phyloP scores from a whole-genome alignment of 805 yeast species.

The Wickerhamomyces chambardii region DNA sequence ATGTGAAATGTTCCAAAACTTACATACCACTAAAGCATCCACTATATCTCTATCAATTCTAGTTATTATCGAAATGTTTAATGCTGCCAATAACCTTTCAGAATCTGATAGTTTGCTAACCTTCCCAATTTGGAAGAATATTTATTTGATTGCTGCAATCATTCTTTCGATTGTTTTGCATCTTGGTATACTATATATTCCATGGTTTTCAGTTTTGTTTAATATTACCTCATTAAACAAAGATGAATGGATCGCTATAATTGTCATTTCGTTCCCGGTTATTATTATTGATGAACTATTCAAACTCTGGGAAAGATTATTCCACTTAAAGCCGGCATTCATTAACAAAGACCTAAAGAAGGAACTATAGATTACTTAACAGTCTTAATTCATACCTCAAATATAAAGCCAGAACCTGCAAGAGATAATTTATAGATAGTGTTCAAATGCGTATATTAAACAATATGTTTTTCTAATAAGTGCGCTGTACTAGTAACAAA shows the following conservation, averaged over 20 bases:
- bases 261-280: conserved; percentile 25
- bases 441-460: too few relatives aligned
- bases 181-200: conserved; percentile 22
- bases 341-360: too few relatives aligned
- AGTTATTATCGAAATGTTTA: conserved; percentile 31
- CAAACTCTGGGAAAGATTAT: conserved; percentile 23
- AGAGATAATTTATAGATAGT: too few relatives aligned
- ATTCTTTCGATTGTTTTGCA: conserved; percentile 24
- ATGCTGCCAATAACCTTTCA: conserved; percentile 28
- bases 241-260: conserved; percentile 26
- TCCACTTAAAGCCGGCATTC: neutral
- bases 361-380: too few relatives aligned
- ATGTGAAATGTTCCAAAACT: conserved; percentile 22
- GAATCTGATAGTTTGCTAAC: conserved; percentile 27
- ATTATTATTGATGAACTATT: conserved; percentile 27
- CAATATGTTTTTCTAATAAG: too few relatives aligned
- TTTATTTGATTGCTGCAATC: conserved; percentile 27
- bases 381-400: too few relatives aligned
- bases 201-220: conserved; percentile 22
- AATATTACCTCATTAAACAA: conserved; percentile 22
- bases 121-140: conserved; percentile 29
- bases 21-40: conserved; percentile 20
- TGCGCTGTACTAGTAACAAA: too few relatives aligned
- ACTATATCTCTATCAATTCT: conserved; percentile 29
- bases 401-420: too few relatives aligned